Evolutionary conservation across 768 basidiomycete species (phyloP).

Genomic region (Tylopilus vinaceipallidus): DNA sequence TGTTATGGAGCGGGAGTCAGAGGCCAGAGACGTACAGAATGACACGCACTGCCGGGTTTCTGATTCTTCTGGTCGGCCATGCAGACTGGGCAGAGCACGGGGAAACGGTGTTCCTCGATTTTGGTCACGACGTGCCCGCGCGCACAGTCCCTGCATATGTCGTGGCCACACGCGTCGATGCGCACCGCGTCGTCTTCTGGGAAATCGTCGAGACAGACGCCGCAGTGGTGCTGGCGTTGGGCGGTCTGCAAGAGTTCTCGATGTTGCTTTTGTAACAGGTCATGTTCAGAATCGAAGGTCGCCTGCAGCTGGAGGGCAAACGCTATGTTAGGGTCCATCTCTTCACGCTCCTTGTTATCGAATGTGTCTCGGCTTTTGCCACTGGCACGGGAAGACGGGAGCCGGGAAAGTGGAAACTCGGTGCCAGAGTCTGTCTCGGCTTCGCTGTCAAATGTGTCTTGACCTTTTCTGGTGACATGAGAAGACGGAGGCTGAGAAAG

Average conservation of each 20-base stretch:
- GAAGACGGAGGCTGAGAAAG: too few species aligned
- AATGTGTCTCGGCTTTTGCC: too few species aligned
- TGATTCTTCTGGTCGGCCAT: conserved; percentile 31
- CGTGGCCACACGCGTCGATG: conserved; percentile 46
- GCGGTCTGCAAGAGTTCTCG: conserved; percentile 25
- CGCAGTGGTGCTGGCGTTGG: conserved; percentile 48
- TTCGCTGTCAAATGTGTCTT: too few species aligned
- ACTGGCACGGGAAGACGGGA: too few species aligned
- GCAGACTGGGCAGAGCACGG: conserved; percentile 61
- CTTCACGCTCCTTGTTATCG: too few species aligned
- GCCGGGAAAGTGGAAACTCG: too few species aligned
- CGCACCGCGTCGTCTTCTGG: conserved; percentile 42
- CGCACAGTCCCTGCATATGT: conserved; percentile 54
- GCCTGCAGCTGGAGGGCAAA: conserved; percentile 36
- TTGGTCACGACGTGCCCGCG: conserved; percentile 42
- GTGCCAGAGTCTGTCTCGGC: too few species aligned
- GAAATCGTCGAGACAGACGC: conserved; percentile 52
- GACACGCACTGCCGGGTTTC: conserved; percentile 31
- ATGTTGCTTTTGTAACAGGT: conserved; percentile 32
- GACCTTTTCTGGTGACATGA: too few species aligned
- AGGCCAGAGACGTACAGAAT: neutral
- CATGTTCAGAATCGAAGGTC: conserved; percentile 42
- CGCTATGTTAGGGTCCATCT: conserved; percentile 11
- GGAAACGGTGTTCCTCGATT: conserved; percentile 53
- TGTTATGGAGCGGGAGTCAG: too few species aligned